Evolutionary conservation across 805 yeast species (phyloP), one percentile per base, ranked within the genome.

Genomic region (Spathaspora sp.): DNA sequence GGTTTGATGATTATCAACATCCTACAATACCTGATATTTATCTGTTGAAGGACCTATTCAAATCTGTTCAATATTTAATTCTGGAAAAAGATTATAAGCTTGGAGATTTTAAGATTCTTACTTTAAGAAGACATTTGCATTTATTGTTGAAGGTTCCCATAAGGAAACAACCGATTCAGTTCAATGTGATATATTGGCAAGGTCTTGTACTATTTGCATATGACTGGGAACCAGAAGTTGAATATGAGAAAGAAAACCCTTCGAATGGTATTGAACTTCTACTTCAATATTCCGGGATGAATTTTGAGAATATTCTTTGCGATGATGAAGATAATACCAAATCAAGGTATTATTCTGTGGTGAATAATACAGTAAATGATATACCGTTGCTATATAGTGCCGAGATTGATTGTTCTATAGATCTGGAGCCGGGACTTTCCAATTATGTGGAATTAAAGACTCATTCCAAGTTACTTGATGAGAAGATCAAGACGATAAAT

Each of bases 381-480:
- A 46, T 49, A 10, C 51, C 56, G 2, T 47, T 61, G 7, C 44
- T 54, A 9, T 61, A 55, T 48, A 56, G 65, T 5, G 67, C 68
- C 5, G 68, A 64, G 47, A 56, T 64, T 10, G 68, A 64, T 52
- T 60, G 63, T 32, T 50, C 55, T 14, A 46, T 49, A 11, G 26
- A 43, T 28, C 28, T 42, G 12, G 32, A 44, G 9, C 39, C 53
- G 2, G 55, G 54, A 1, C 44, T 55, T 14, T 42, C 20, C 9
- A 49, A 55, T 44, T 62, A 62, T 44, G 58, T 63, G 2, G 68
- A 64, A 52, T 52, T 64, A 28, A 64, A 64, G 42, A 61, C 68
- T 1, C 67, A 63, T 49, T 42, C 49, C 2, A 55, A 53, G 18
- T 17, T 20, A 23, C 28, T 44, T 12, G 44, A 45, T 35, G 31